Evolutionary conservation across 345 rosid genomes (phyloP), one percentile per base, ranked within the genome.

Genomic region (Eucalyptus dawsonii): DNA sequence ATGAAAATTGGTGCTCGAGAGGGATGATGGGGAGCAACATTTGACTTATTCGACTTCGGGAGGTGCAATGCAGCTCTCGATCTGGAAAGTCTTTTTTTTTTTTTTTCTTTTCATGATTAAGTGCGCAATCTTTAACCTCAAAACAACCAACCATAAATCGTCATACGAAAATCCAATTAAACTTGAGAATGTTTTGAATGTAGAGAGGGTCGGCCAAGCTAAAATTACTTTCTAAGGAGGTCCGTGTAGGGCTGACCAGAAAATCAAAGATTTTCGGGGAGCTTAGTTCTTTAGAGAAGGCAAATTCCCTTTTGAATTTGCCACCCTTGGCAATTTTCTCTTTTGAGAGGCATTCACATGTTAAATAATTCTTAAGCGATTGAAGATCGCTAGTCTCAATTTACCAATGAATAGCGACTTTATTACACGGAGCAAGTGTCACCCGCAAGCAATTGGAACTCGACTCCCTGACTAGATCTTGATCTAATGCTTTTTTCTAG

Each of bases 361-460:
- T 34, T 0, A 16, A 76, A 44, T 21, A 76, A 40, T 76, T 76
- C 15, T 76, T 37, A 40, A 76, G 47, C 2, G 4, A 11, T 11
- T 27, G 15, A 37, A 5, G 45, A 1, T 37, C 2, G 8, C 83
- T 7, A 1, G 14, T 37, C 45, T 22, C 1, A 5, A 37, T 72
- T 72, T 21, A 4, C 45, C 15, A 11, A 10, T 12, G 15, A 76
- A 76, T 2, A 1, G 3, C 1, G 1, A 40, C 83, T 37, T 19
- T 19, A 19, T 37, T 21, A 11, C 47, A 6, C 0, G 1, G 2
- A 6, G 27, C 27, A 6, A 76, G 47, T 37, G 45, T 37, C 27
- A 6, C 24, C 5, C 1, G 2, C 2, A 12, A 37, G 5, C 1
- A 2, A 37, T 37, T 76, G 7, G 27, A 76, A 40, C 15, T 19